Conservation (phyloP, 495 filamentous ascomycete species). For the Copromyces sp. region DNA sequence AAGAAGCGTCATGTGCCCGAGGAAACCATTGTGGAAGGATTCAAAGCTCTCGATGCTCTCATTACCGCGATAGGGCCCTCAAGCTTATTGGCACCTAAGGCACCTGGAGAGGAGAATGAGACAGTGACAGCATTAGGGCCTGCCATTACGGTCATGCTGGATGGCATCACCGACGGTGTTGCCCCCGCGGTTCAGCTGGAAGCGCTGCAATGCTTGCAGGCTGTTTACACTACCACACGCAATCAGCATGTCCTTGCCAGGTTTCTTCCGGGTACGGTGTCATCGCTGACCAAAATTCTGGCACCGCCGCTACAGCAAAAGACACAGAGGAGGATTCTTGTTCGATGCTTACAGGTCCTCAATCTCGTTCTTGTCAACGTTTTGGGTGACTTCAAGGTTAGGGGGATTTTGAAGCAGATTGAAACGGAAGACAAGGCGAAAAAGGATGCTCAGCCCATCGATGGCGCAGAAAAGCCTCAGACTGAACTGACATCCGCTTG, state of each 20-base stretch:
- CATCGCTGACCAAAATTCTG: slow-evolving; percentile 64
- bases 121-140: slow-evolving; percentile 79
- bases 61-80: slow-evolving; percentile 29
- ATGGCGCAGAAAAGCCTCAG: slow-evolving; percentile 1
- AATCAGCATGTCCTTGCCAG: slow-evolving; percentile 65
- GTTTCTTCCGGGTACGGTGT: slow-evolving; percentile 84
- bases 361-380: slow-evolving; percentile 49
- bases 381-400: slow-evolving; percentile 51
- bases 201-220: slow-evolving; percentile 54
- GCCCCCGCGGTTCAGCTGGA: slow-evolving; percentile 55
- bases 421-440: slow-evolving; percentile 2
- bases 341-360: slow-evolving; percentile 50
- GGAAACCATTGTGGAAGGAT: slow-evolving; percentile 52
- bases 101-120: slow-evolving; percentile 26
- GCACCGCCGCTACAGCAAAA: slow-evolving; percentile 55
- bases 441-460: slow-evolving; percentile 1
- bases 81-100: slow-evolving; percentile 16
- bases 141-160: slow-evolving; percentile 67
- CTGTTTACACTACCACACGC: slow-evolving; percentile 50
- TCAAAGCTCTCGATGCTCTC: slow-evolving; percentile 32
- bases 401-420: slow-evolving; percentile 26
- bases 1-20: slow-evolving; percentile 46
- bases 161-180: slow-evolving; percentile 50
- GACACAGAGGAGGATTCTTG: slow-evolving; percentile 53
- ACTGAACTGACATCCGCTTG: slow-evolving; percentile 48